phyloP scores from a whole-genome alignment of 1,284 basidiomycete species.

The Melampsora occidentalis region DNA sequence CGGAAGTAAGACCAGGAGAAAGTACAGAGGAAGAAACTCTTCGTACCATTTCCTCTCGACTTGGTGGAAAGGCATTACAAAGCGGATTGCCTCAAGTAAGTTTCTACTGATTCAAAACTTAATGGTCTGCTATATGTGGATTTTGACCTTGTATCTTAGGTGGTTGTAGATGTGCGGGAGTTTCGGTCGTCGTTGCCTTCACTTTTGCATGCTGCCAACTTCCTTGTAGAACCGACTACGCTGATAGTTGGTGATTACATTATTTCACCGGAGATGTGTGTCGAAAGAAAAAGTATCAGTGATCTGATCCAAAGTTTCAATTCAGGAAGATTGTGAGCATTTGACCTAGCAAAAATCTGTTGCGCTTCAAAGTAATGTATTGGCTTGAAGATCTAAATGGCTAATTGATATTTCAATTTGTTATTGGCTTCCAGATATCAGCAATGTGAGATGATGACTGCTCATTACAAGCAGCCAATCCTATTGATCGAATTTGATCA shows the following conservation, averaged over 20 bases:
- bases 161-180: conserved; percentile 95
- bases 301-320: conserved; percentile 90
- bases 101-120: background rate
- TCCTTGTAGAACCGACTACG: conserved; percentile 82
- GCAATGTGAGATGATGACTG: conserved; percentile 95
- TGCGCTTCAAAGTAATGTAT: background rate
- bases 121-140: background rate
- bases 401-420: conserved; percentile 16
- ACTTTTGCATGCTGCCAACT: conserved; percentile 75
- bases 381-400: background rate
- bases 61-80: conserved; percentile 67
- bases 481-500: conserved; percentile 98
- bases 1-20: conserved; percentile 63
- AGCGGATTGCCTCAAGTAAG: conserved; percentile 66
- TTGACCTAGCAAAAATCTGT: background rate
- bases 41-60: conserved; percentile 82
- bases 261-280: conserved; percentile 87
- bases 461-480: conserved; percentile 89
- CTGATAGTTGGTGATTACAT: conserved; percentile 95
- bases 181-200: conserved; percentile 91
- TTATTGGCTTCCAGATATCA: conserved; percentile 61
- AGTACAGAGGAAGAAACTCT: conserved; percentile 60
- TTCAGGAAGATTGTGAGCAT: conserved; percentile 68
- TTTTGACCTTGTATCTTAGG: background rate
- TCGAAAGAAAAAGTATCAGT: conserved; percentile 89